These are phyloP conservation scores for Rubroboletus pulcherrimus DNA, from an alignment of 768 basidiomycete genomes.

Conservation along the genomic window DNA sequence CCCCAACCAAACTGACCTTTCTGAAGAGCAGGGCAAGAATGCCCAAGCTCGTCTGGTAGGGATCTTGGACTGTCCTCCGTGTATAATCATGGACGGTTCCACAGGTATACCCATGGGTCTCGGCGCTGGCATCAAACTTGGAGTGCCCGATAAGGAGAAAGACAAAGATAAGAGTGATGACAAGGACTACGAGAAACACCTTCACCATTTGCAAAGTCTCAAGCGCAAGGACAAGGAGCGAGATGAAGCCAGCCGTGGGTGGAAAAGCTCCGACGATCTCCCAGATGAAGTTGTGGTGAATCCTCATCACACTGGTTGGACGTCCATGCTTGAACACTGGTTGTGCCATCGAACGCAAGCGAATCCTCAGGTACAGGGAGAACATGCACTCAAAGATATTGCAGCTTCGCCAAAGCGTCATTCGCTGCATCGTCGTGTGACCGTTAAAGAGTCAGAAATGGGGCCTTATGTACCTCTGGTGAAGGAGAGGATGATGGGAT, in stretches of 20 bases:
- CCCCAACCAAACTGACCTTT: constrained; percentile 15
- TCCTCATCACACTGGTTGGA: constrained; percentile 55
- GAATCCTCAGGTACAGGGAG: constrained; percentile 14
- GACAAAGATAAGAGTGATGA: constrained; percentile 32
- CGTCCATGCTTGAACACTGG: constrained; percentile 73
- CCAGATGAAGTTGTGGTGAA: constrained; percentile 31
- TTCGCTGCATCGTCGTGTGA: constrained; percentile 39
- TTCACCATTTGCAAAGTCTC: constrained; percentile 21
- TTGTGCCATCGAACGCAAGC: constrained; percentile 43
- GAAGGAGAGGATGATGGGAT: constrained; percentile 91
- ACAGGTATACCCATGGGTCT: constrained; percentile 75
- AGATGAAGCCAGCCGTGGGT: constrained; percentile 29
- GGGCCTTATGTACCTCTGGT: constrained; percentile 82
- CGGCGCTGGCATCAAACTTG: constrained; percentile 72
- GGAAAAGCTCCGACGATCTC: constrained; percentile 37
- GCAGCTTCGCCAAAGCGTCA: constrained; percentile 43
- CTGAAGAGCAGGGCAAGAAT: constrained; percentile 69
- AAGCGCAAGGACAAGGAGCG: constrained; percentile 40
- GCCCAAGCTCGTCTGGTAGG: constrained; percentile 71
- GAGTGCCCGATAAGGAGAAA: constrained; percentile 46
- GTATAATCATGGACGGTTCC: not conserved
- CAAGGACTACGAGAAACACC: constrained; percentile 31
- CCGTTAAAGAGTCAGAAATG: constrained; percentile 42
- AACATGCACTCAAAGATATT: constrained; percentile 27
- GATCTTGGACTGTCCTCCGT: not conserved